A percentile compares a stretch with the other conserved stretches of the same genome.
Conservation (phyloP, 768 basidiomycete species). For the Agrocybe pediades region DNA sequence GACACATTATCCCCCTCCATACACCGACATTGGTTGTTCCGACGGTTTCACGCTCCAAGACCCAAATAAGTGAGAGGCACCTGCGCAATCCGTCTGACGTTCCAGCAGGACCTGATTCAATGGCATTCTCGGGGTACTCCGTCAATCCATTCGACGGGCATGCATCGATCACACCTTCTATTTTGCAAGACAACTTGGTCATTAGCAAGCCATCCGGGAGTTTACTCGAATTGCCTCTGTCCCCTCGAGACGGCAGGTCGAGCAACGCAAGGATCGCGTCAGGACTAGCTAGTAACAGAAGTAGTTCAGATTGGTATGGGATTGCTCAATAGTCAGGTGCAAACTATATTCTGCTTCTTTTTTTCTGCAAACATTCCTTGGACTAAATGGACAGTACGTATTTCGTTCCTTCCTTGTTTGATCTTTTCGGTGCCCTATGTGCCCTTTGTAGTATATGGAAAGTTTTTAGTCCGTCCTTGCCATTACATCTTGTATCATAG, state of each 20-base stretch:
- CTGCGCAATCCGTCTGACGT: constrained; percentile 32
- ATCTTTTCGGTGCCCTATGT: not conserved
- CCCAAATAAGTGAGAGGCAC: constrained; percentile 23
- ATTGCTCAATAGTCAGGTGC: constrained; percentile 21
- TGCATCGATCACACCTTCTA: constrained; percentile 9
- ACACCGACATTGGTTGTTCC: constrained; percentile 12
- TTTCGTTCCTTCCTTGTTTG: not conserved
- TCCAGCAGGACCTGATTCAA: constrained; percentile 27
- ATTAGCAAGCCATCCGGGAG: constrained; percentile 9
- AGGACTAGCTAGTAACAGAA: constrained; percentile 16
- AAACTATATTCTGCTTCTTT: not conserved
- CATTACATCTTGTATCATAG: not conserved
- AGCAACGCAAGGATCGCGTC: constrained; percentile 12
- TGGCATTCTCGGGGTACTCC: constrained; percentile 28
- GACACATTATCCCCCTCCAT: constrained; percentile 9
- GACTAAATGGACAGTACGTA: not conserved
- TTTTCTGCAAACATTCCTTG: not conserved
- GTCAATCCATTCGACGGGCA: constrained; percentile 20
- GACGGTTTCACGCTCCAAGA: constrained; percentile 7
- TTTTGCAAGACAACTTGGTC: constrained; percentile 11
- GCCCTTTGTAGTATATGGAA: not conserved
- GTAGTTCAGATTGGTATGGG: constrained; percentile 27
- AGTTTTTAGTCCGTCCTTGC: not conserved
- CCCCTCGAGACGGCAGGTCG: constrained; percentile 18
- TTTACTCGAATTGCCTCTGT: constrained; percentile 20